Percentiles rank a stretch among this genome's conserved stretches.
Evolutionary conservation across 2,329 filamentous ascomycete species (phyloP).

Genomic region (Tolypocladium endophyticum): DNA sequence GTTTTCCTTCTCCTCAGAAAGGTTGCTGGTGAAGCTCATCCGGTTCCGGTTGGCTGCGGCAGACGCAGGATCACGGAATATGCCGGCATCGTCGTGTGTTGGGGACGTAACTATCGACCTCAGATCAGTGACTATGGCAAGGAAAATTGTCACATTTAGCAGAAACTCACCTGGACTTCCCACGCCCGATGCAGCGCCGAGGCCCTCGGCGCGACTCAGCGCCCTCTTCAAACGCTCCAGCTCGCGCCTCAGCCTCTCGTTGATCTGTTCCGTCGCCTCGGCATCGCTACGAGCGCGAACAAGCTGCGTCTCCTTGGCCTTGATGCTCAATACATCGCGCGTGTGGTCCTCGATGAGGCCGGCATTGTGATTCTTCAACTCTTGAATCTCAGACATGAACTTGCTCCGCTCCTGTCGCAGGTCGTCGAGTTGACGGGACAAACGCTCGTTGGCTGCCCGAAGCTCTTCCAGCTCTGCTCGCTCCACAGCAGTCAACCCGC

Average conservation of each 20-base stretch:
- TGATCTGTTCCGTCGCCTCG: slow-evolving; percentile 77
- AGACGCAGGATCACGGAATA: slow-evolving; percentile 43
- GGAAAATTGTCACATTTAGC: slow-evolving; percentile 2
- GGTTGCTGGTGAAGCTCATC: slow-evolving; percentile 52
- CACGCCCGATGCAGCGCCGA: slow-evolving; percentile 26
- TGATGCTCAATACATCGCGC: slow-evolving; percentile 87
- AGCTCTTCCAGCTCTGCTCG: slow-evolving; percentile 88
- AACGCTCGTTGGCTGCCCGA: slow-evolving; percentile 68
- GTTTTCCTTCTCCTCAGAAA: slow-evolving; percentile 73
- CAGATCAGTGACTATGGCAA: neutral
- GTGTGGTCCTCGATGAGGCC: slow-evolving; percentile 96
- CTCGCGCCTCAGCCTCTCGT: slow-evolving; percentile 75
- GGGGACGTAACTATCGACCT: slow-evolving; percentile 35
- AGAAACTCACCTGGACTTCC: slow-evolving; percentile 22
- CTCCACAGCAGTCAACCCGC: slow-evolving; percentile 67
- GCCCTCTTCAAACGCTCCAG: slow-evolving; percentile 91
- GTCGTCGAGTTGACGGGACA: slow-evolving; percentile 68
- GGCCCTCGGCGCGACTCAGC: slow-evolving; percentile 49
- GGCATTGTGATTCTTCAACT: slow-evolving; percentile 94
- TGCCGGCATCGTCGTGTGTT: slow-evolving; percentile 46
- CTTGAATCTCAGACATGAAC: slow-evolving; percentile 77
- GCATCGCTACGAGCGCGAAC: slow-evolving; percentile 85
- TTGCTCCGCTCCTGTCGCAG: slow-evolving; percentile 72
- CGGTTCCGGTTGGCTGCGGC: slow-evolving; percentile 34
- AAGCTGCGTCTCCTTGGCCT: slow-evolving; percentile 95